Evolutionary conservation across 257 asterid species (phyloP).

Genomic region (Solanum pennellii): DNA sequence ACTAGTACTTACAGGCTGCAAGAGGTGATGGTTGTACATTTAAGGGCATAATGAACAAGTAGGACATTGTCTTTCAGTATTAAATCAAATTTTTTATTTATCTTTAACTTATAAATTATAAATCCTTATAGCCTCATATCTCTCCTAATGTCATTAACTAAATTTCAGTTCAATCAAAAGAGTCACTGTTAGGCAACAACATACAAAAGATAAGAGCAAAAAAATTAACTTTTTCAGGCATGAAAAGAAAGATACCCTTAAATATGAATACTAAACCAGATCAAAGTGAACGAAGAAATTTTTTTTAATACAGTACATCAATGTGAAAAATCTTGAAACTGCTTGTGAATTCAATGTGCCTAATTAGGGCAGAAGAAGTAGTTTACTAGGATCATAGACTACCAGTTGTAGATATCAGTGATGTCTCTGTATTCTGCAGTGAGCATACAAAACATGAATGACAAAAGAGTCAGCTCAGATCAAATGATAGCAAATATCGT

Average conservation of each 20-base stretch:
- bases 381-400: conserved; percentile 1
- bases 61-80: background rate
- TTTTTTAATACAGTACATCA: background rate
- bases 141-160: background rate
- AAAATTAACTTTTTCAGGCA: background rate
- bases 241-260: background rate
- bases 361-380: background rate
- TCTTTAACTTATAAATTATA: background rate
- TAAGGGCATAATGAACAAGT: background rate
- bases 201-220: background rate
- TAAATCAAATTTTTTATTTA: background rate
- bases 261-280: background rate
- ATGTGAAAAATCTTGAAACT: background rate
- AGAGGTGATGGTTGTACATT: background rate
- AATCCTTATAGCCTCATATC: background rate
- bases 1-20: background rate
- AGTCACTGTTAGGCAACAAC: background rate
- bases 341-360: background rate
- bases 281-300: background rate
- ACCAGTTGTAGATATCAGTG: conserved; percentile 94
- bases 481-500: background rate
- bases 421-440: conserved; percentile 82
- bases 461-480: background rate
- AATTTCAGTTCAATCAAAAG: background rate
- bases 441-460: background rate